These are phyloP conservation scores for Hortiboletus flavorubellus DNA, from an alignment of 768 basidiomycete genomes.

Conservation along the genomic window DNA sequence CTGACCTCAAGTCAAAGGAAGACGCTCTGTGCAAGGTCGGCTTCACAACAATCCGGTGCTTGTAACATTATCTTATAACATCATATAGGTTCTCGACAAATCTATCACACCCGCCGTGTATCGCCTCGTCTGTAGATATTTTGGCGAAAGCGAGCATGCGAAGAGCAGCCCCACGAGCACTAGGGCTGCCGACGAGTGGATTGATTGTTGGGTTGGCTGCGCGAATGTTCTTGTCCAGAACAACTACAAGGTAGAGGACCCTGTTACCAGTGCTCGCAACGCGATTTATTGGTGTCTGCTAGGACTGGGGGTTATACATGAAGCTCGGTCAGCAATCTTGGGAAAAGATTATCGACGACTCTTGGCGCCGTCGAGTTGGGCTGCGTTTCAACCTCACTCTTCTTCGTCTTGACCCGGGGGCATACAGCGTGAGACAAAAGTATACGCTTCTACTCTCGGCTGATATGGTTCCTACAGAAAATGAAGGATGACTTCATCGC, in stretches of 20 bases:
- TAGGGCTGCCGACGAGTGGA: conserved; percentile 50
- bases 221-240: conserved; percentile 58
- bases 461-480: conserved; percentile 32
- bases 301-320: conserved; percentile 66
- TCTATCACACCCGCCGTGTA: conserved; percentile 54
- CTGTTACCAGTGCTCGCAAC: neutral
- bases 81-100: conserved; percentile 44
- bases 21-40: conserved; percentile 48
- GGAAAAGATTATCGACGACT: conserved; percentile 49
- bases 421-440: conserved; percentile 49
- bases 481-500: conserved; percentile 50
- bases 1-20: conserved; percentile 43
- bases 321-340: conserved; percentile 50
- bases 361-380: conserved; percentile 55
- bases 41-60: neutral
- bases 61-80: neutral
- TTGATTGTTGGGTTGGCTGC: conserved; percentile 75
- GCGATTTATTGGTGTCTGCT: neutral
- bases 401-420: conserved; percentile 55
- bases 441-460: neutral
- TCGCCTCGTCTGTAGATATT: conserved; percentile 48
- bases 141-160: conserved; percentile 33
- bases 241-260: conserved; percentile 36
- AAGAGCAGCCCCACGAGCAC: conserved; percentile 19
- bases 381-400: conserved; percentile 58